Evolutionary conservation across 345 rosid genomes (phyloP).

Genomic region (Corchorus olitorius): DNA sequence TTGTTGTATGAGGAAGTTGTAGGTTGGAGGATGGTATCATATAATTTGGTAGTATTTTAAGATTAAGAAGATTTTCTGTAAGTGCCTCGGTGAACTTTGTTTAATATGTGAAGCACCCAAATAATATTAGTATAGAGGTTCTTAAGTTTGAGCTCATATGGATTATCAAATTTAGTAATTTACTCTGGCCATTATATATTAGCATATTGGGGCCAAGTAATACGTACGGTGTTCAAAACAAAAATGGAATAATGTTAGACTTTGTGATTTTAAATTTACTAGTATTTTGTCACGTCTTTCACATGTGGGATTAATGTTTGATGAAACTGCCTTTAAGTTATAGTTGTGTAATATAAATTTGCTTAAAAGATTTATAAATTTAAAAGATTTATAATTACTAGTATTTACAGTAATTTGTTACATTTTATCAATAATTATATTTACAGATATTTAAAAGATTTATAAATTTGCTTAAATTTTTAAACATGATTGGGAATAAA

Average conservation of each 20-base stretch:
- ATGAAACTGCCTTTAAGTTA: no score
- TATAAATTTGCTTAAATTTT: no score
- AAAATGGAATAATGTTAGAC: no score
- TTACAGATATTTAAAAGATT: no score
- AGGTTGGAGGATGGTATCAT: not conserved
- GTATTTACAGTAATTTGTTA: no score
- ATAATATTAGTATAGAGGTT: not conserved
- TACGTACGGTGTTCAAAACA: not conserved
- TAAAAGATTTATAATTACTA: no score
- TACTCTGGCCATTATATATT: conserved; percentile 8
- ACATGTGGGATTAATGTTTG: no score
- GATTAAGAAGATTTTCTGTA: not conserved
- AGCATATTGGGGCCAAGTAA: not conserved
- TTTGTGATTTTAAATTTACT: not conserved
- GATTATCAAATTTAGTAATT: not conserved
- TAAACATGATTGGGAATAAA: no score
- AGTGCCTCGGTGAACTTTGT: not conserved
- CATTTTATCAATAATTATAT: no score
- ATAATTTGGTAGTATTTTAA: not conserved
- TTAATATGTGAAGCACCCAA: not conserved
- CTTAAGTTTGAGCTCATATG: conserved; percentile 10
- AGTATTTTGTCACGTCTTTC: no score
- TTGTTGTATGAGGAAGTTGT: not conserved
- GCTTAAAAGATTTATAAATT: no score
- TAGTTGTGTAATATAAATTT: no score